A percentile compares a stretch with the other conserved stretches of the same genome.
Evolutionary conservation across 2,329 filamentous ascomycete genomes (phyloP).

Genomic region (Lasiodiplodia sp.): DNA sequence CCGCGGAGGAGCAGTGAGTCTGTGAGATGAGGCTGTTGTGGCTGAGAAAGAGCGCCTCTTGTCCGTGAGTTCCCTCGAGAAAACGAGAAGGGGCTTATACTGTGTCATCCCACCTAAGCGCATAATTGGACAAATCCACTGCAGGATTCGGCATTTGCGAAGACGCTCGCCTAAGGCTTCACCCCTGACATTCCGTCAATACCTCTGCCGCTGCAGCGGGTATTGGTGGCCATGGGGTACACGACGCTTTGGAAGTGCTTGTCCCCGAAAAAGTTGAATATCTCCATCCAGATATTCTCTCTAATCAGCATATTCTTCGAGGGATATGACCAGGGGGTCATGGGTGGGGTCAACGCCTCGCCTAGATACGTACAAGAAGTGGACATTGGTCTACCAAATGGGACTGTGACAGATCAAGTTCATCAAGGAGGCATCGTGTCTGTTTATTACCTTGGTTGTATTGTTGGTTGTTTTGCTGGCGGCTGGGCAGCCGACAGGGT

Average conservation of each 20-base stretch:
- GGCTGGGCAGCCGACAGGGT: slow-evolving; percentile 70
- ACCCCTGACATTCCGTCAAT: neutral
- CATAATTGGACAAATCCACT: neutral
- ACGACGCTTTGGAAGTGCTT: slow-evolving; percentile 53
- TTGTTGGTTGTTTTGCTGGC: slow-evolving; percentile 68
- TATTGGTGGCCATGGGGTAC: slow-evolving; percentile 44
- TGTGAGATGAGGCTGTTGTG: neutral
- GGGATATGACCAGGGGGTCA: slow-evolving; percentile 62
- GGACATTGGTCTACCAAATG: slow-evolving; percentile 66
- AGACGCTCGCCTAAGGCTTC: neutral
- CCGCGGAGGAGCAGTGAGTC: neutral
- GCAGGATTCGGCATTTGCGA: neutral
- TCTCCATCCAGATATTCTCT: slow-evolving; percentile 47
- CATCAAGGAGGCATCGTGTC: slow-evolving; percentile 70
- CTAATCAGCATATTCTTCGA: slow-evolving; percentile 34
- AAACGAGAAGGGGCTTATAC: neutral
- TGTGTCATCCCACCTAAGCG: neutral
- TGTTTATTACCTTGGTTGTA: slow-evolving; percentile 66
- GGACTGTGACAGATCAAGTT: slow-evolving; percentile 61
- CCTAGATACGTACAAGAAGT: slow-evolving; percentile 70
- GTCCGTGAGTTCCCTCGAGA: neutral
- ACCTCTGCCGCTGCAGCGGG: neutral
- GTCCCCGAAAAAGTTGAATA: slow-evolving; percentile 52
- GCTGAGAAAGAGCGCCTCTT: neutral
- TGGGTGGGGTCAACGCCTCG: slow-evolving; percentile 71